A percentile compares a stretch with the other conserved stretches of the same genome.
Conservation (phyloP, 371 early-diverging fungal genomes). For the Mucor sp. region DNA sequence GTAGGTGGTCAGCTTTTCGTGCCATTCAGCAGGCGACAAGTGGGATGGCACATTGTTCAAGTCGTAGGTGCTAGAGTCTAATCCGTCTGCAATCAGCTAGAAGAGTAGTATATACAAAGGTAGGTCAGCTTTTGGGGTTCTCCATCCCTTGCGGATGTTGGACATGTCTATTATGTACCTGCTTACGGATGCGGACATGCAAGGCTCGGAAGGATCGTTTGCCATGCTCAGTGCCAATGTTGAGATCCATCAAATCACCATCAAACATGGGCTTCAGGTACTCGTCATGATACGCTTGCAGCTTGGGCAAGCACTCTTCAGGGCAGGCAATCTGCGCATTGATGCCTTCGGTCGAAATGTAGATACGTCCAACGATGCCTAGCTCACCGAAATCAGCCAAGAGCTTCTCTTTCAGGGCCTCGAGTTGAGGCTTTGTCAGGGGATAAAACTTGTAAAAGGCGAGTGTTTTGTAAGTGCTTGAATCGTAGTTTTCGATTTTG, state of each 20-base stretch:
- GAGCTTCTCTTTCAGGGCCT: conserved; percentile 51
- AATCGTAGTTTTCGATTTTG: conserved; percentile 24
- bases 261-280: conserved; percentile 33
- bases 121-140: no score
- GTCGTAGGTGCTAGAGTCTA: conserved; percentile 55
- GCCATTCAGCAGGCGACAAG: conserved; percentile 73
- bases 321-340: conserved; percentile 85
- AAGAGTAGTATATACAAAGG: no score
- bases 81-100: conserved; percentile 69
- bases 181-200: conserved; percentile 72
- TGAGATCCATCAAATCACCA: conserved; percentile 59
- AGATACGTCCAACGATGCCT: conserved; percentile 75
- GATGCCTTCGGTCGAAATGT: conserved; percentile 79
- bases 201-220: conserved; percentile 67
- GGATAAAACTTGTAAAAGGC: conserved; percentile 75
- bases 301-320: conserved; percentile 40
- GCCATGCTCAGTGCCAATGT: conserved; percentile 72
- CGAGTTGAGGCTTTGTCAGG: conserved; percentile 40
- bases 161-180: conserved; percentile 35
- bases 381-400: conserved; percentile 49
- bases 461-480: conserved; percentile 61
- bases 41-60: conserved; percentile 68
- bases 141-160: no score
- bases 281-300: conserved; percentile 39
- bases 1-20: conserved; percentile 39